phyloP scores from a whole-genome alignment of 2,329 filamentous ascomycete species.

The Colletotrichum tabaci region DNA sequence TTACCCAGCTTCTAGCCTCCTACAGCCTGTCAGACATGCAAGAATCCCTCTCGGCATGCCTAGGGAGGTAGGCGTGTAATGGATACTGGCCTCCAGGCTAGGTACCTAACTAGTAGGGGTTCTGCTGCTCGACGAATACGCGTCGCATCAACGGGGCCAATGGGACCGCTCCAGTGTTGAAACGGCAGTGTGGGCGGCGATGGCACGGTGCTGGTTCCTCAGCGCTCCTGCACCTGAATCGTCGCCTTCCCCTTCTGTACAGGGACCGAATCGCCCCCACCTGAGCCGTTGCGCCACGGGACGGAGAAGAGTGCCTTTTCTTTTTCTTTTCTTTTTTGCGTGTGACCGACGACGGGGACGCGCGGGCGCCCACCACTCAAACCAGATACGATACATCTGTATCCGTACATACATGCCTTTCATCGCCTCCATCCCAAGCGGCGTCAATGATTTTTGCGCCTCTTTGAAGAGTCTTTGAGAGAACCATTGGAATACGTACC shows the following conservation, averaged over 20 bases:
- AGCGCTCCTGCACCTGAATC: not conserved
- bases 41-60: not conserved
- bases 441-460: not conserved
- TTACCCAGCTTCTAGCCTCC: not conserved
- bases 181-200: slow-evolving; percentile 14
- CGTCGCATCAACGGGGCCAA: slow-evolving; percentile 14
- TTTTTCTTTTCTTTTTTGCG: not conserved
- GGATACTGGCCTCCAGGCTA: too few species aligned
- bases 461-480: not conserved
- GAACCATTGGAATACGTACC: not conserved
- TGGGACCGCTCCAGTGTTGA: slow-evolving; percentile 18
- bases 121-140: not conserved
- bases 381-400: not conserved
- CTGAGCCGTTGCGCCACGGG: slow-evolving; percentile 8
- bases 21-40: not conserved
- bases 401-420: not conserved
- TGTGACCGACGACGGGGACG: too few species aligned
- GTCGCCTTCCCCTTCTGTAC: not conserved
- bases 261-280: not conserved
- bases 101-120: not conserved
- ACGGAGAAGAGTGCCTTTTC: not conserved
- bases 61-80: not conserved
- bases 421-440: not conserved
- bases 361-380: too few species aligned
- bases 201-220: slow-evolving; percentile 10